phyloP scores from a whole-genome alignment of 345 rosid species.

The Populus alba region DNA sequence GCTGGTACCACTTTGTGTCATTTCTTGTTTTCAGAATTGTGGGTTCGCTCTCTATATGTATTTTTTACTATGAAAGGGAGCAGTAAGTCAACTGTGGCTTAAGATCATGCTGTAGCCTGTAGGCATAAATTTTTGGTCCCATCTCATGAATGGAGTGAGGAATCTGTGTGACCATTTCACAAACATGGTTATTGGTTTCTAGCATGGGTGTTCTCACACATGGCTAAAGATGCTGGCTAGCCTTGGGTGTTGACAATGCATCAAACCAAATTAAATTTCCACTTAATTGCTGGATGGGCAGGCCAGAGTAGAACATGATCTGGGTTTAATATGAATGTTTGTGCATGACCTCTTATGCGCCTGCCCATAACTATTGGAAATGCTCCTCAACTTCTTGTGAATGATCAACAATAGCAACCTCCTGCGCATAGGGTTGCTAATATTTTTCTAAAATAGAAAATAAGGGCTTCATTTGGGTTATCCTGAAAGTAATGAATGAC shows the following conservation, averaged over 20 bases:
- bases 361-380: no score
- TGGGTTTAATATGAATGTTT: no score
- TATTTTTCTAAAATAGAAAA: not conserved
- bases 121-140: not conserved
- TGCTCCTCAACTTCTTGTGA: no score
- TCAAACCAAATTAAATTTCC: no score
- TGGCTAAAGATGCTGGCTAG: no score
- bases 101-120: not conserved
- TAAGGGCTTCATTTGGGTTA: not conserved
- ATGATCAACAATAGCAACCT: not conserved
- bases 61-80: not conserved
- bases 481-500: not conserved
- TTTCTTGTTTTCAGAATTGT: not conserved
- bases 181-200: not conserved
- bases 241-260: no score
- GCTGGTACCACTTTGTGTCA: not conserved
- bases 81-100: not conserved
- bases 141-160: not conserved
- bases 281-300: no score
- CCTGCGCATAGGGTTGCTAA: not conserved
- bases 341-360: no score
- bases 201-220: no score
- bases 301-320: no score
- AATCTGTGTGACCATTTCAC: not conserved
- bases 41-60: not conserved